Conservation (phyloP, 1,284 basidiomycete species). For the Schizophyllum amplum region DNA sequence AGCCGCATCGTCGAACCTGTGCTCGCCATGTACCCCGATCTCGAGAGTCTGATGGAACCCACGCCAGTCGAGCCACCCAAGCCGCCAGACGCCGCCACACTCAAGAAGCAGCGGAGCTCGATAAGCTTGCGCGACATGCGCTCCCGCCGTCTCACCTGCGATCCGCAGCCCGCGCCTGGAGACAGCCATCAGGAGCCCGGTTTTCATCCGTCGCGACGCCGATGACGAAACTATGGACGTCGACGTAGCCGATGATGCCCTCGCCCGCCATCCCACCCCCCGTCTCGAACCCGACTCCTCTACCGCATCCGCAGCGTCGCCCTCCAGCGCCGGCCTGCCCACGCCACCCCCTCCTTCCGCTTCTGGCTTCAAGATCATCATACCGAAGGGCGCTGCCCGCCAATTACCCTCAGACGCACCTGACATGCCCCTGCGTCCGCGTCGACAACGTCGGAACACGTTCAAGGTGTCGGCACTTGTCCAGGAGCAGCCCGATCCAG, state of each 20-base stretch:
- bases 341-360: background rate
- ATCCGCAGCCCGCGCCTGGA: constrained; percentile 14
- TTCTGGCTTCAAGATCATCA: background rate
- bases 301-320: background rate
- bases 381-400: constrained; percentile 4
- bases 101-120: constrained; percentile 36
- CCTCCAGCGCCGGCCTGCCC: background rate
- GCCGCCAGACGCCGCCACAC: constrained; percentile 6
- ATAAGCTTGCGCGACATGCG: constrained; percentile 50
- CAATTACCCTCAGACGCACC: constrained; percentile 10
- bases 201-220: constrained; percentile 47
- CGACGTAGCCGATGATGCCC: constrained; percentile 28
- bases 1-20: constrained; percentile 53
- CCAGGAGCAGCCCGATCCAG: background rate
- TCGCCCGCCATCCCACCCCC: background rate
- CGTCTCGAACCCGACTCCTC: background rate
- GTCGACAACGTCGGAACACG: constrained; percentile 11
- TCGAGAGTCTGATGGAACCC: constrained; percentile 20
- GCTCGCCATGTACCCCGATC: constrained; percentile 30
- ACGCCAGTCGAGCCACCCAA: background rate
- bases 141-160: constrained; percentile 16
- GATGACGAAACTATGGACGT: constrained; percentile 55
- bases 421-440: constrained; percentile 13
- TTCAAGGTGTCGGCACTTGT: background rate
- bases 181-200: constrained; percentile 20